These are phyloP conservation scores for Auriscalpium vulgare DNA, from an alignment of 768 basidiomycete species.

Conservation along the genomic window DNA sequence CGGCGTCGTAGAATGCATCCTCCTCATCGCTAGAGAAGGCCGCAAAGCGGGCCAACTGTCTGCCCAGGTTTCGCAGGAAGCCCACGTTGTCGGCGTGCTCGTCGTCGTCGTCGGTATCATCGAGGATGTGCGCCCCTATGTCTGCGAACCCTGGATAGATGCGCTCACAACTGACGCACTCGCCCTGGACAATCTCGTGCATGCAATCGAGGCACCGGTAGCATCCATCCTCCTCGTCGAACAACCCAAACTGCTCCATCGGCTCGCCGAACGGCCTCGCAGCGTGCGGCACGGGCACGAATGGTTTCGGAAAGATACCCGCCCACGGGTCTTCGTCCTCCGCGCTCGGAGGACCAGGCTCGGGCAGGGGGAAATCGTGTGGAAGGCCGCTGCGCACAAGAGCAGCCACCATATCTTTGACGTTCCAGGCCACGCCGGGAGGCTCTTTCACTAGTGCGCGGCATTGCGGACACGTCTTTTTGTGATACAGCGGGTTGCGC, in stretches of 20 bases:
- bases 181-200: constrained; percentile 70
- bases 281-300: constrained; percentile 12
- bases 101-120: constrained; percentile 11
- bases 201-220: constrained; percentile 69
- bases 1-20: constrained; percentile 6
- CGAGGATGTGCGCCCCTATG: constrained; percentile 25
- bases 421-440: constrained; percentile 40
- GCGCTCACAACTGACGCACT: constrained; percentile 55
- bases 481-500: constrained; percentile 25
- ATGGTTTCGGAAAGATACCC: constrained; percentile 40
- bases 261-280: constrained; percentile 16
- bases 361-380: constrained; percentile 7
- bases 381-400: constrained; percentile 48
- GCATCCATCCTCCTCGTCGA: constrained; percentile 72
- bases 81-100: constrained; percentile 23
- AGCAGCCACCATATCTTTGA: constrained; percentile 38
- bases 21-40: neutral
- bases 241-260: constrained; percentile 44
- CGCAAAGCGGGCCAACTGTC: constrained; percentile 1
- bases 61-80: constrained; percentile 6
- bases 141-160: constrained; percentile 36
- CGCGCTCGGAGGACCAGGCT: constrained; percentile 17
- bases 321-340: constrained; percentile 53
- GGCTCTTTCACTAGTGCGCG: constrained; percentile 34
- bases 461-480: constrained; percentile 39